These are phyloP conservation scores for Nakaseomyces delphensis DNA, from an alignment of 1,139 yeast genomes.

Conservation along the genomic window DNA sequence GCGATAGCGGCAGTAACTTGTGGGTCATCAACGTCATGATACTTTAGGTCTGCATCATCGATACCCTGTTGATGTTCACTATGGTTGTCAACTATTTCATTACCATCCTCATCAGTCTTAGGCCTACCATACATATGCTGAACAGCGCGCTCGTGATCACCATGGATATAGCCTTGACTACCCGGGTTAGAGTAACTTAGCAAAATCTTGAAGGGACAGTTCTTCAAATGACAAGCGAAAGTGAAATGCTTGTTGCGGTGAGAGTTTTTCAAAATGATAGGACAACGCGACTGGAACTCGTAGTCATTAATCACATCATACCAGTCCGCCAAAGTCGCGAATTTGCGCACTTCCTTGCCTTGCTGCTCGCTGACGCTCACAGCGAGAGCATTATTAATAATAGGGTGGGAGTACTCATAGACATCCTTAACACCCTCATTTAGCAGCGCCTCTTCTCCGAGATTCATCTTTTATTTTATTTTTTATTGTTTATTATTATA, in stretches of 20 bases:
- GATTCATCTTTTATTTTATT: not conserved
- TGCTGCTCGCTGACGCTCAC: constrained; percentile 14
- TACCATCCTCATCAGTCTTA: constrained; percentile 6
- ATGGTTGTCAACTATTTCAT: not conserved
- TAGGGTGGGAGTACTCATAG: constrained; percentile 31
- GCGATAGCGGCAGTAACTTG: constrained; percentile 29
- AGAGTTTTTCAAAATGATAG: constrained; percentile 31
- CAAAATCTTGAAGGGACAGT: constrained; percentile 30
- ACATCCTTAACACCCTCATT: constrained; percentile 7
- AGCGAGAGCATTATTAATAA: constrained; percentile 28
- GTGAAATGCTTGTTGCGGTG: constrained; percentile 32
- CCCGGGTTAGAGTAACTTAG: constrained; percentile 23
- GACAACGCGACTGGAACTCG: constrained; percentile 31
- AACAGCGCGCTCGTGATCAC: constrained; percentile 2
- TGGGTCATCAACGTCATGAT: constrained; percentile 13
- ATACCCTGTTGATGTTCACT: constrained; percentile 10
- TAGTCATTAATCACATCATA: constrained; percentile 31
- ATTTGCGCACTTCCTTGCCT: constrained; percentile 18
- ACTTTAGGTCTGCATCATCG: constrained; percentile 7
- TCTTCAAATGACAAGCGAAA: constrained; percentile 31
- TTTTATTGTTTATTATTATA: not conserved
- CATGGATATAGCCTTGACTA: not conserved
- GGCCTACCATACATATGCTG: not conserved
- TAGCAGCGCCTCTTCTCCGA: constrained; percentile 1
- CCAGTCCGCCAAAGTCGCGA: constrained; percentile 29